phyloP scores from a whole-genome alignment of 768 basidiomycete genomes.

The Leccinum arenicola region DNA sequence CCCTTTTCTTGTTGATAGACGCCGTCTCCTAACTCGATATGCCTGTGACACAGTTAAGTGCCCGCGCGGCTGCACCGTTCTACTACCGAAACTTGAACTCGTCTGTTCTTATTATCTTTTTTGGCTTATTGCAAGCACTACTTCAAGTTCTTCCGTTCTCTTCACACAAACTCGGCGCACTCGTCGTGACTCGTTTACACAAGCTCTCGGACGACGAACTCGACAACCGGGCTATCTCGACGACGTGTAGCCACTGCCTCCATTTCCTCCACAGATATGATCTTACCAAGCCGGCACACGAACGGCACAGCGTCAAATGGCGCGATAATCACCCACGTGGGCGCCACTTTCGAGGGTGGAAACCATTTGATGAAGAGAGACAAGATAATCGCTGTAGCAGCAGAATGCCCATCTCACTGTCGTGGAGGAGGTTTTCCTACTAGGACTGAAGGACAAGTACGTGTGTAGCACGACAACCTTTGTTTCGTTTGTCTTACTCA shows the following conservation, averaged over 20 bases:
- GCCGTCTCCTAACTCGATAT: too few relatives aligned
- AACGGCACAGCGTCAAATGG: conserved; percentile 32
- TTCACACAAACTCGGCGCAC: not conserved
- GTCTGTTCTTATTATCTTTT: not conserved
- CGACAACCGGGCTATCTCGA: conserved; percentile 54
- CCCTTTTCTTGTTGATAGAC: too few relatives aligned
- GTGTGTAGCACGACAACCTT: conserved; percentile 40
- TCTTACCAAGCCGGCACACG: conserved; percentile 28
- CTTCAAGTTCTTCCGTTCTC: conserved; percentile 2
- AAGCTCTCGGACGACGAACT: conserved; percentile 40
- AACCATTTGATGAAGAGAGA: conserved; percentile 70
- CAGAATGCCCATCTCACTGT: conserved; percentile 84
- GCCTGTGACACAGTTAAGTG: too few relatives aligned
- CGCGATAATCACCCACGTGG: conserved; percentile 54
- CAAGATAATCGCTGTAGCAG: conserved; percentile 63
- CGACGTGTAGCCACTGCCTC: conserved; percentile 50
- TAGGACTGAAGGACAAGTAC: conserved; percentile 96
- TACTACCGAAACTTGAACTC: not conserved
- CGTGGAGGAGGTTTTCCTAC: conserved; percentile 93
- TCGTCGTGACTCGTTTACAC: conserved; percentile 10
- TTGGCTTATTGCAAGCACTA: conserved; percentile 1
- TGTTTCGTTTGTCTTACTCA: conserved; percentile 3
- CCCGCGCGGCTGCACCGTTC: conserved; percentile 5
- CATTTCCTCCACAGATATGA: conserved; percentile 38
- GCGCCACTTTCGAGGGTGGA: conserved; percentile 83